These are phyloP conservation scores for Vitis riparia DNA, from an alignment of 164 flowering plant species.

Conservation along the genomic window DNA sequence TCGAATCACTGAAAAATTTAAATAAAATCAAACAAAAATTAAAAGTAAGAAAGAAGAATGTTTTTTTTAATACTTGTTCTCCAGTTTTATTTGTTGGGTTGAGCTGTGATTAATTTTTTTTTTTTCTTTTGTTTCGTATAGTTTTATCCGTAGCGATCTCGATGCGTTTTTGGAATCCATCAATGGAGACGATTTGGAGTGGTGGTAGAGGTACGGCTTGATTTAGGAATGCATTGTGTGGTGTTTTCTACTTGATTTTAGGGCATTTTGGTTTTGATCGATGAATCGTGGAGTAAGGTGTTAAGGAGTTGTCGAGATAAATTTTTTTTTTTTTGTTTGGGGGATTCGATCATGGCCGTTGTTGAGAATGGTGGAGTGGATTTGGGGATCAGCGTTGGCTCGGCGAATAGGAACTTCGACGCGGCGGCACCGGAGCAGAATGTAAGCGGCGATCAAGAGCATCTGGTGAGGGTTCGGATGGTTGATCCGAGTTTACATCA, in stretches of 20 bases:
- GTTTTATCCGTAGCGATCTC: slow-evolving; percentile 23
- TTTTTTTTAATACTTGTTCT: too few species aligned
- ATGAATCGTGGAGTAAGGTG: background rate
- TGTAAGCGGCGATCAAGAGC: slow-evolving; percentile 19
- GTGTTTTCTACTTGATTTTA: background rate
- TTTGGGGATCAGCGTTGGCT: slow-evolving; percentile 27
- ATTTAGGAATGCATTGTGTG: too few species aligned
- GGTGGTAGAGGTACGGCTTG: slow-evolving; percentile 1
- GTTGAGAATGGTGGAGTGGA: slow-evolving; percentile 58
- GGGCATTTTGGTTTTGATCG: background rate
- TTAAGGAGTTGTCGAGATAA: too few species aligned
- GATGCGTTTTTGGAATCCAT: slow-evolving; percentile 5
- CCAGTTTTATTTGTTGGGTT: too few species aligned
- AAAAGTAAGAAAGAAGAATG: too few species aligned
- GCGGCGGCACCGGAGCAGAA: slow-evolving; percentile 15
- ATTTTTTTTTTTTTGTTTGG: too few species aligned
- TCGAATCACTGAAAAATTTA: background rate
- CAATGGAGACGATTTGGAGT: slow-evolving; percentile 7
- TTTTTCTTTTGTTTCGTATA: slow-evolving; percentile 3
- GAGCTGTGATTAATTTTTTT: background rate
- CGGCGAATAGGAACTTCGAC: slow-evolving; percentile 36
- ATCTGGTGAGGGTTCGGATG: too few species aligned
- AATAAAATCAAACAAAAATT: too few species aligned
- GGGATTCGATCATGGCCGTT: slow-evolving; percentile 44
- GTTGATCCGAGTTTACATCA: slow-evolving; percentile 3